phyloP scores from a whole-genome alignment of 2,329 filamentous ascomycete species.

The Lecanosticta acicola region DNA sequence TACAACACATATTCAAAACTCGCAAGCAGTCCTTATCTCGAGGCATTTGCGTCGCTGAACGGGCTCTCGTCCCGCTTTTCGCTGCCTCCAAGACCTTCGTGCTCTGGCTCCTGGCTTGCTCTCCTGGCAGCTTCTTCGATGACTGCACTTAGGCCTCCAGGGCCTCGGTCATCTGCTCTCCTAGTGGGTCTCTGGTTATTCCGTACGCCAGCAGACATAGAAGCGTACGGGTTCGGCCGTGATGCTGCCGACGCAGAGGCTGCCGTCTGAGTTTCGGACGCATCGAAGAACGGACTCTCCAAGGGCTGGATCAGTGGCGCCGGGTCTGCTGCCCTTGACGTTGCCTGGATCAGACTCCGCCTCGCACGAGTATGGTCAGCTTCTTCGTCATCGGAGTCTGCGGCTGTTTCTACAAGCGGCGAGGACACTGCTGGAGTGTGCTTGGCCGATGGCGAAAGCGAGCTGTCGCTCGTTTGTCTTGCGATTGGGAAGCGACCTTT shows the following conservation, averaged over 20 bases:
- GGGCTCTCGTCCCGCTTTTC: conserved; percentile 29
- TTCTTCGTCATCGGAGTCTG: conserved; percentile 29
- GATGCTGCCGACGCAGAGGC: conserved; percentile 10
- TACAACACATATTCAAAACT: neutral
- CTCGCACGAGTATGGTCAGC: conserved; percentile 30
- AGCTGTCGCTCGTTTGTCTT: conserved; percentile 22
- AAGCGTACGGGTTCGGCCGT: conserved; percentile 37
- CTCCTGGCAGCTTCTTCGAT: conserved; percentile 42
- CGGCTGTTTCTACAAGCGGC: conserved; percentile 26
- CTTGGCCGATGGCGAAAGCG: conserved; percentile 18
- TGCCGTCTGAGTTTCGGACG: conserved; percentile 22
- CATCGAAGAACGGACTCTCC: conserved; percentile 33
- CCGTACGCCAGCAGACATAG: conserved; percentile 29
- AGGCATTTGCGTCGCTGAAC: conserved; percentile 29
- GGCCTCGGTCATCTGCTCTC: conserved; percentile 16
- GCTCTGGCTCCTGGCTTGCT: conserved; percentile 32
- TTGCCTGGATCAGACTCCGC: conserved; percentile 21
- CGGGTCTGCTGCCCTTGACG: conserved; percentile 12
- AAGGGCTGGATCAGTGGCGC: conserved; percentile 23
- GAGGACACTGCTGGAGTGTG: conserved; percentile 28
- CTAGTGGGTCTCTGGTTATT: conserved; percentile 11
- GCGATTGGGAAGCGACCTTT: conserved; percentile 30
- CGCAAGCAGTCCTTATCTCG: conserved; percentile 8
- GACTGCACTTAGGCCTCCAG: conserved; percentile 38
- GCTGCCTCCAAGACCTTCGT: conserved; percentile 16